Evolutionary conservation across 768 basidiomycete genomes (phyloP), one percentile per base, ranked within the genome.

Genomic region (Lactifluus volemus): DNA sequence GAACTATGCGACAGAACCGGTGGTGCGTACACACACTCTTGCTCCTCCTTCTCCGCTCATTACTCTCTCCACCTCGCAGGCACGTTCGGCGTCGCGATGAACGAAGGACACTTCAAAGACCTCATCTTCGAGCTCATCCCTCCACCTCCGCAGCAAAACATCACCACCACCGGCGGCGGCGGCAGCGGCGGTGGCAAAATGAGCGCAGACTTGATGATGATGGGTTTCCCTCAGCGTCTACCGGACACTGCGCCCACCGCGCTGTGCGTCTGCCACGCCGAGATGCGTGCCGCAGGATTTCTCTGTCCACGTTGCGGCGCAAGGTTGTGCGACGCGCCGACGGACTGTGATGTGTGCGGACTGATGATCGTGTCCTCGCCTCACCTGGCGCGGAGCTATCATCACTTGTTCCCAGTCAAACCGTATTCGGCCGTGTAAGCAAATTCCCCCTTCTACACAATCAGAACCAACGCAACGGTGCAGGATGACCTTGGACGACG

Each of bases 301-400:
- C 79, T 96, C 17, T 99, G 97, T 72, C 97, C 97, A 4, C 81
- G 97, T 39, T 99, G 97, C 69, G 80, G 85, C 58, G 84, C 90
- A 42, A 92, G 95, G 78, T 81, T 98, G 38, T 99, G 97, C 78
- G 96, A 98, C 69, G 92, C 98, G 5, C 97, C 97, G 41, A 98
- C 96, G 9, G 97, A 98, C 70, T 99, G 97, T 70, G 89, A 95
- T 72, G 87, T 98, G 36, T 99, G 97, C 67, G 92, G 92, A 8
- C 76, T 99, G 66, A 97, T 98, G 89, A 92, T 99, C 65, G 97
- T 99, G 63, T 94, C 90, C 73, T 93, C 93, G 53, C 96, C 97
- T 14, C 97, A 98, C 77, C 79, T 99, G 58, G 97, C 97, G 39
- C 78, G 97, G 67, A 98, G 95, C 69, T 96, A 95, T 70, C 89